A percentile compares a stretch with the other conserved stretches of the same genome.
Evolutionary conservation across 2,329 filamentous ascomycete genomes (phyloP).

Genomic region (Aureobasidium melanogenum): DNA sequence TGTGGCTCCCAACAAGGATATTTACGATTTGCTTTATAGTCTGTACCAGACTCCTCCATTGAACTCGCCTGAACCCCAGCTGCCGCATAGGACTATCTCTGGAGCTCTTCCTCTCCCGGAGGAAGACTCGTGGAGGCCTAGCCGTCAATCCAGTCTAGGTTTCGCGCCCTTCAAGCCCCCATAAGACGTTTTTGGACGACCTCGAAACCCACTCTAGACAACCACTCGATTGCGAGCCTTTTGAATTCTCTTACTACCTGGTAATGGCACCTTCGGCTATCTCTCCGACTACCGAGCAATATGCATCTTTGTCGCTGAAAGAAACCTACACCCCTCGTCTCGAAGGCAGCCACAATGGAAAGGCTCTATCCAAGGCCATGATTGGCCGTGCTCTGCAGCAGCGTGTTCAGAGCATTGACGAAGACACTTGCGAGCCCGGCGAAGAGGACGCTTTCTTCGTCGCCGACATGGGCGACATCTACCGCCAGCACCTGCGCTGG

Average conservation of each 20-base stretch:
- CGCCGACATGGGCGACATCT: constrained; percentile 94
- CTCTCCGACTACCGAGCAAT: constrained; percentile 35
- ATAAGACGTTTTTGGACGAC: constrained; percentile 52
- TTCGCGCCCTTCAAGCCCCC: constrained; percentile 92
- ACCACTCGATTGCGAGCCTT: constrained; percentile 11
- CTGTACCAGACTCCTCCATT: constrained; percentile 37
- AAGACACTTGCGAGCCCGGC: constrained; percentile 78
- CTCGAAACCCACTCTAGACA: constrained; percentile 13
- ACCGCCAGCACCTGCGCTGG: constrained; percentile 97
- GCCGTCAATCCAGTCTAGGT: constrained; percentile 74
- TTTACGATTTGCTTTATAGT: constrained; percentile 35
- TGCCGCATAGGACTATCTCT: constrained; percentile 99
- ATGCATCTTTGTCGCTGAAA: constrained; percentile 31
- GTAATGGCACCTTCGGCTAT: constrained; percentile 66
- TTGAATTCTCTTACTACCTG: constrained; percentile 33
- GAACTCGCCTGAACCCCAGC: constrained; percentile 63
- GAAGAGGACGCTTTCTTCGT: constrained; percentile 99
- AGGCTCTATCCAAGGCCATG: constrained; percentile 59
- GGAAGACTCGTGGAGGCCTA: constrained; percentile 99
- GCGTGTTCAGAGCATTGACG: constrained; percentile 74
- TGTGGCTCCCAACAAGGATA: constrained; percentile 28
- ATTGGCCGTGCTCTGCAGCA: constrained; percentile 81
- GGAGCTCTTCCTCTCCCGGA: constrained; percentile 98
- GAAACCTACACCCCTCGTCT: constrained; percentile 17
- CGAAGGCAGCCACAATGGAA: constrained; percentile 35